Evolutionary conservation across 2,329 filamentous ascomycete species (phyloP), one percentile per base, ranked within the genome.

Genomic region (Pseudogymnoascus sp.): DNA sequence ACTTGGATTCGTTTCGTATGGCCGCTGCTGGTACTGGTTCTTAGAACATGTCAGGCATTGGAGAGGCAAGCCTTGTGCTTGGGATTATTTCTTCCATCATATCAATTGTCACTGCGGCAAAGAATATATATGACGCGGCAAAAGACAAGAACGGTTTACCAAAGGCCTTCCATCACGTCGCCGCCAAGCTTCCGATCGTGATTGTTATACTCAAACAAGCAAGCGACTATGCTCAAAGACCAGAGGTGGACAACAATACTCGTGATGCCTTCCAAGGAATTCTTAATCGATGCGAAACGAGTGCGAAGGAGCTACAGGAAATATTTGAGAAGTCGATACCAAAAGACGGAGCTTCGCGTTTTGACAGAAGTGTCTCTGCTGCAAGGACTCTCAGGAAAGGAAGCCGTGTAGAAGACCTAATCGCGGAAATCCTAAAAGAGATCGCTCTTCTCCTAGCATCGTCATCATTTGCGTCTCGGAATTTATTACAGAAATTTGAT

Each of bases 61-160:
- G 50, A 8, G 65, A 66, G 60, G 66, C 66, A 61, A 60, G 63
- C 59, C 63, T 67, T 65, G 65, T 63, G 19, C 46, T 67, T 31
- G 66, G 66, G 24, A 43, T 67, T 38, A 65, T 67, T 22, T 65
- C 63, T 59, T 66, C 66, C 6, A 60, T 67, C 22, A 66, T 67
- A 35, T 35, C 66, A 26, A 66, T 66, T 22, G 60, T 67, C 43
- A 46, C 61, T 33, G 61, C 65, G 26, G 43, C 65, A 5, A 61
- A 64, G 35, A 14, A 66, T 38, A n/a, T 67, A 14, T 65, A 63
- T 59, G 61, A 66, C 6, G 61, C 65, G n/a, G 60, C 53, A 8
- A 46, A 65, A 6, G 60, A 66, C 35, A 59, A 50, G 19, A 59
- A 19, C 11, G 66, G 66, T 12, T 62, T 67, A 22, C 63, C 63